Evolutionary conservation across 352 stramenopile genomes (phyloP).

Genomic region (Halophytophthora polymorphica): DNA sequence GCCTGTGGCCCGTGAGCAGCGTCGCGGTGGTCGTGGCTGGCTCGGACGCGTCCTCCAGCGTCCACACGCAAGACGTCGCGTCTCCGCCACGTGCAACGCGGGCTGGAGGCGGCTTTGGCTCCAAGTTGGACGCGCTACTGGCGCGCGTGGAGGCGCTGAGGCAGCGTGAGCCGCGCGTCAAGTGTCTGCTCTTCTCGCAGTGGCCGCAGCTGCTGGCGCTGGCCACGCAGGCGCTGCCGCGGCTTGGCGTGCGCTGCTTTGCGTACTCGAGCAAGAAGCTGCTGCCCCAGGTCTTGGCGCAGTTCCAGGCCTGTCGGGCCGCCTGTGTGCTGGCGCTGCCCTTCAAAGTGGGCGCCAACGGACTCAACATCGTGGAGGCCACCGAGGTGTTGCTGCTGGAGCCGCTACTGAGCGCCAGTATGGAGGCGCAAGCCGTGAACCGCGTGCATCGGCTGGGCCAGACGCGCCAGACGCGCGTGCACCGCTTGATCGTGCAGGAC

Average conservation of each 20-base stretch:
- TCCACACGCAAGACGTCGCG: constrained; percentile 1
- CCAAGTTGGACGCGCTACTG: constrained; percentile 70
- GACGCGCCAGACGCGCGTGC: constrained; percentile 72
- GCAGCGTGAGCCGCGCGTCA: constrained; percentile 57
- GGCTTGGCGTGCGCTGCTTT: constrained; percentile 70
- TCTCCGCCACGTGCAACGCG: neutral
- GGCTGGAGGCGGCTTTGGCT: constrained; percentile 44
- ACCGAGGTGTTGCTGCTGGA: constrained; percentile 92
- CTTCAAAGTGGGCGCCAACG: constrained; percentile 89
- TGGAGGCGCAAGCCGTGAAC: constrained; percentile 88
- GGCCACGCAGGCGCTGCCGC: constrained; percentile 19
- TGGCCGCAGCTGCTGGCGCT: constrained; percentile 86
- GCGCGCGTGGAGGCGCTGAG: constrained; percentile 44
- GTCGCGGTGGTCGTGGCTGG: constrained; percentile 24
- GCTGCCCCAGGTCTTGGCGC: constrained; percentile 37
- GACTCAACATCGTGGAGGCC: constrained; percentile 91
- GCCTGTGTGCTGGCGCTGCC: constrained; percentile 70
- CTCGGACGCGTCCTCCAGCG: neutral
- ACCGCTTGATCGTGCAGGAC: constrained; percentile 86
- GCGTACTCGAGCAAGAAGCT: constrained; percentile 56
- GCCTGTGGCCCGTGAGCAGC: constrained; percentile 18
- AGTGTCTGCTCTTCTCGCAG: constrained; percentile 90
- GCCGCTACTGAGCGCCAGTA: constrained; percentile 79
- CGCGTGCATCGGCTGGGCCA: constrained; percentile 91
- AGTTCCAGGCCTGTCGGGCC: constrained; percentile 48